Evolutionary conservation across 2,329 filamentous ascomycete genomes (phyloP), one percentile per base, ranked within the genome.

Genomic region (Diaporthe destruens): DNA sequence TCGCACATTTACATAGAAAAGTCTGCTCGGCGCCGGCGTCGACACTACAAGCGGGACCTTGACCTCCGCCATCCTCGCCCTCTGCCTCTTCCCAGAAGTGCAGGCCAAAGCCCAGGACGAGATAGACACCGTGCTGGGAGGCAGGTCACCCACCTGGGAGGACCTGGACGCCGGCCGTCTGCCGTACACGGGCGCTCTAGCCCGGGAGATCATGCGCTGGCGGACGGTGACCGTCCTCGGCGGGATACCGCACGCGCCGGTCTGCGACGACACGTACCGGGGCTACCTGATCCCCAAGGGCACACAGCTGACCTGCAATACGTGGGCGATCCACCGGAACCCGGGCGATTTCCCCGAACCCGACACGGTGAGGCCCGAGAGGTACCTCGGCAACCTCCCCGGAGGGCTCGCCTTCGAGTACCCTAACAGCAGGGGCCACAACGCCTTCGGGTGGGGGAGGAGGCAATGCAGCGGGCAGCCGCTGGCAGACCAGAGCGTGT

Each of bases 61-160:
- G 42, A 55, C 53, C 6, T 71, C 69, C n/a, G 42, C 57, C 12
- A 25, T 71, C 25, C 59, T 55, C 20, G 69, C 57, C 25, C 34
- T 65, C 7, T 71, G 57, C n/a, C 49, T 65, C 0, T 71, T 66
- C 32, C 36, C 69, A 18, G 57, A 66, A 18, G 49, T 57, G 7
- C 69, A 71, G 20, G 25, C 49, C 49, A 55, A 53, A n/a, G 69
- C 69, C 12, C 69, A 71, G 42, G 59, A 36, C 18, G 69, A 71
- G 29, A 56, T 71, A 4, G 69, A 71, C 44, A 25, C 47, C 2
- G 69, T 71, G n/a, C 57, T 71, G 6, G 69, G 69, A 20, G 34
- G 42, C 1, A 18, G 18, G 16, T 66, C 69, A 6, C 69, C 69
- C 7, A 66, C 49, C 20, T 71, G 69, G 69, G 69, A 49, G 14